Conservation (phyloP, 148 eudicot species). For the Vaccinium myrtillus region DNA sequence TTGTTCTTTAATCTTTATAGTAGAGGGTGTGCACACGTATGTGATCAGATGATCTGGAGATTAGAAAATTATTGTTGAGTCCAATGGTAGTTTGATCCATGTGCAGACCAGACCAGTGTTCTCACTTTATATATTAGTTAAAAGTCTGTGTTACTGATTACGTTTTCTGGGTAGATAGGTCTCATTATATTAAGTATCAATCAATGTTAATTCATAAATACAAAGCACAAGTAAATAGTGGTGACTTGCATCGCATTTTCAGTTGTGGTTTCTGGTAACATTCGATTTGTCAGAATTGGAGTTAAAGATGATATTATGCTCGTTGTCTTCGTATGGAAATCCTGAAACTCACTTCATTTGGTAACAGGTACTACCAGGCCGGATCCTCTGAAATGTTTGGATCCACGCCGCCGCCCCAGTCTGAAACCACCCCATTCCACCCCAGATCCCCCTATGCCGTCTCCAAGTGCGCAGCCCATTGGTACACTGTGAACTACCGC, state of each 20-base stretch:
- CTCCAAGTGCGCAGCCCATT: conserved; percentile 86
- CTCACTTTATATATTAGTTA: neutral
- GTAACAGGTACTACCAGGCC: conserved; percentile 68
- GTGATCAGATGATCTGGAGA: neutral
- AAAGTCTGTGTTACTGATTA: neutral
- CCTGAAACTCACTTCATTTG: neutral
- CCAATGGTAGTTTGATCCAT: neutral
- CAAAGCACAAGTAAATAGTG: too few species aligned
- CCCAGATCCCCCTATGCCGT: conserved; percentile 93
- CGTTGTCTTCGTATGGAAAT: neutral
- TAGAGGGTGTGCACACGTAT: neutral
- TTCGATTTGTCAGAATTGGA: too few species aligned
- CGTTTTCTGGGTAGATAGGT: neutral
- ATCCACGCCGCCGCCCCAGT: conserved; percentile 83
- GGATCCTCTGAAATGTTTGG: conserved; percentile 99
- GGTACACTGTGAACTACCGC: conserved; percentile 95
- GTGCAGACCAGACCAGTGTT: neutral
- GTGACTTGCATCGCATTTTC: too few species aligned
- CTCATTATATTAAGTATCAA: neutral
- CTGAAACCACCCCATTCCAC: conserved; percentile 77
- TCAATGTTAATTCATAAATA: neutral
- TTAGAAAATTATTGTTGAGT: neutral
- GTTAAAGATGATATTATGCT: too few species aligned
- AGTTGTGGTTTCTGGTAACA: too few species aligned
- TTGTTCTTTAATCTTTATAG: neutral